These are phyloP conservation scores for Jatropha curcas DNA, from an alignment of 345 rosid species.

Conservation along the genomic window DNA sequence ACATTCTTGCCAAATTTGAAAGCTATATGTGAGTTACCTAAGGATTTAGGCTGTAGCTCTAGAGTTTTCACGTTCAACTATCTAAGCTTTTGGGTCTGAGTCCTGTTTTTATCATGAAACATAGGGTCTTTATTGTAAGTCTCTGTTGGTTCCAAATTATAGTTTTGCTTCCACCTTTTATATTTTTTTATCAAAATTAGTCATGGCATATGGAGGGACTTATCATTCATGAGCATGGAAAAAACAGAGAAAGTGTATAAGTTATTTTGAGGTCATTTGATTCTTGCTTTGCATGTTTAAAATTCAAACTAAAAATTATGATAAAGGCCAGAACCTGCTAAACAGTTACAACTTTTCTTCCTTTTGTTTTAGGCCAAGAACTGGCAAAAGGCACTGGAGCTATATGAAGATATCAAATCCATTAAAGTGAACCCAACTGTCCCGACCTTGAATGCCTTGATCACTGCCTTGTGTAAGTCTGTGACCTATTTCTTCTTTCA, in stretches of 20 bases:
- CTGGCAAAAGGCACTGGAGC: conserved; percentile 86
- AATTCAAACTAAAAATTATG: not conserved
- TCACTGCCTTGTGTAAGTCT: conserved; percentile 84
- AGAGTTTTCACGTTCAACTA: not conserved
- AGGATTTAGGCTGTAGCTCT: not conserved
- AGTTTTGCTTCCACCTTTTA: not conserved
- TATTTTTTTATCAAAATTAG: not conserved
- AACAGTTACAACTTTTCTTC: conserved; percentile 4
- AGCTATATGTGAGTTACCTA: not conserved
- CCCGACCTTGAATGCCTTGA: conserved; percentile 83
- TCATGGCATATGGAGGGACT: not conserved
- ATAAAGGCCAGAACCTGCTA: not conserved
- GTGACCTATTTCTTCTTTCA: conserved; percentile 5
- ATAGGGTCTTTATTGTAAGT: not conserved
- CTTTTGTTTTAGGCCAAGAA: conserved; percentile 60
- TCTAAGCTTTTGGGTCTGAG: not conserved
- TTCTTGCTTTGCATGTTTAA: conserved; percentile 4
- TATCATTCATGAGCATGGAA: not conserved
- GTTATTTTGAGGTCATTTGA: not conserved
- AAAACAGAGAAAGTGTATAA: not conserved
- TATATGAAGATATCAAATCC: conserved; percentile 70
- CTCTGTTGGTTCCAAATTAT: not conserved
- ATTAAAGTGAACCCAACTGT: conserved; percentile 64
- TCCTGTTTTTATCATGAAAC: not conserved
- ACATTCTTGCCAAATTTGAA: not conserved